Conservation (phyloP, 441 rosid genomes). For the Populus hybrid region DNA sequence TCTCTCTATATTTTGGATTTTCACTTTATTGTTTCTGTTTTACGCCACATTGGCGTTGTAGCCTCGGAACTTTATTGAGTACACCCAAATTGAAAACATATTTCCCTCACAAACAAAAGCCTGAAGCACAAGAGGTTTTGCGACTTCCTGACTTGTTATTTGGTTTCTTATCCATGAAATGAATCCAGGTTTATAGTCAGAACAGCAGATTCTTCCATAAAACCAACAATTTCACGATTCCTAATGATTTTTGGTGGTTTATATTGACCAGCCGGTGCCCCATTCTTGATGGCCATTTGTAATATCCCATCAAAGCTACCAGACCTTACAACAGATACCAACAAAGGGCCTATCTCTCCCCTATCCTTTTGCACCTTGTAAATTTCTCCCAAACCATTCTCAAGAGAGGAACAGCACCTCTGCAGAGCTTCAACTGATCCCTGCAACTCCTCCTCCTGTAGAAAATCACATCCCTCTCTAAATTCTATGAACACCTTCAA, state of each 20-base stretch:
- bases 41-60: too few species aligned
- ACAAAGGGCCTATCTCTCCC: conserved; percentile 33
- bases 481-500: conserved; percentile 38
- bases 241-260: conserved; percentile 49
- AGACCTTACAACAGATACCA: conserved; percentile 28
- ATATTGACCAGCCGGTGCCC: conserved; percentile 48
- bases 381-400: conserved; percentile 34
- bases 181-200: conserved; percentile 21
- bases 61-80: too few species aligned
- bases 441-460: conserved; percentile 14
- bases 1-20: too few species aligned
- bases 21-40: too few species aligned
- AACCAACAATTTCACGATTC: conserved; percentile 26
- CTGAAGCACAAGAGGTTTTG: not conserved
- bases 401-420: conserved; percentile 29
- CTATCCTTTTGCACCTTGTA: conserved; percentile 40
- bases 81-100: not conserved
- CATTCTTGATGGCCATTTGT: conserved; percentile 30
- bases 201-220: conserved; percentile 35
- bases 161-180: not conserved
- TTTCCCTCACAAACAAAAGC: conserved; percentile 1
- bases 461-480: conserved; percentile 16
- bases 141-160: not conserved
- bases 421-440: conserved; percentile 16
- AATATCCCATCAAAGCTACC: conserved; percentile 41